These are phyloP conservation scores for Pleurotus cornucopiae DNA, from an alignment of 768 basidiomycete genomes.

Conservation along the genomic window DNA sequence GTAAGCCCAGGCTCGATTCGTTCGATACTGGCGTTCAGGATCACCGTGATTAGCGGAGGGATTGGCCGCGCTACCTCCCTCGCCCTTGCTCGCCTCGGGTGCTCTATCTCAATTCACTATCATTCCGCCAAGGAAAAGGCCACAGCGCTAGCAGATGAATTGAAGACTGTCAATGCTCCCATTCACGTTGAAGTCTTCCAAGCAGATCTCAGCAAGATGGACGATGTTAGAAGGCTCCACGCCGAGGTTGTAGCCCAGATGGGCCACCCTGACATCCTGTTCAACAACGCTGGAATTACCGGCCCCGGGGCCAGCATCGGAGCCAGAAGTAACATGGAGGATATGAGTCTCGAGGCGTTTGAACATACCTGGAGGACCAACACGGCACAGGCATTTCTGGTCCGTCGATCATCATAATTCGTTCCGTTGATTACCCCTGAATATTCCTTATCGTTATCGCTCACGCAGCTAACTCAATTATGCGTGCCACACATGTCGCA, in stretches of 20 bases:
- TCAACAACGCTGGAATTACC: conserved; percentile 46
- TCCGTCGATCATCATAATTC: conserved; percentile 17
- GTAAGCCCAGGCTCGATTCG: neutral
- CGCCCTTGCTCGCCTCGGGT: conserved; percentile 37
- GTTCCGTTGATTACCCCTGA: too few relatives aligned
- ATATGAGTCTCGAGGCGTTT: conserved; percentile 38
- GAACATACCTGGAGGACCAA: conserved; percentile 46
- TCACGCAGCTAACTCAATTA: conserved; percentile 42
- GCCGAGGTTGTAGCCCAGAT: conserved; percentile 36
- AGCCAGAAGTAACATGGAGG: conserved; percentile 39
- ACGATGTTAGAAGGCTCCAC: conserved; percentile 37
- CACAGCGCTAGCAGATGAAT: conserved; percentile 30
- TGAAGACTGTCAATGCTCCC: conserved; percentile 20
- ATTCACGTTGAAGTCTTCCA: conserved; percentile 41
- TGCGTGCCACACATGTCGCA: conserved; percentile 47
- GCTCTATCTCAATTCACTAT: conserved; percentile 50
- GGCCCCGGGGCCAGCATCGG: conserved; percentile 31
- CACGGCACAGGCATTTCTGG: conserved; percentile 41
- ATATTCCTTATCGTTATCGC: neutral
- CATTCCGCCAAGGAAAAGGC: conserved; percentile 33
- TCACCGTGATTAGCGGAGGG: conserved; percentile 34
- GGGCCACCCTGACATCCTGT: conserved; percentile 47
- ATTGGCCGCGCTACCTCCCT: conserved; percentile 49
- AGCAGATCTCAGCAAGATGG: conserved; percentile 44
- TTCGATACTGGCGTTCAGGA: too few relatives aligned